These are phyloP conservation scores for Acacia acuminata DNA, from an alignment of 306 rosid genomes.

Conservation along the genomic window DNA sequence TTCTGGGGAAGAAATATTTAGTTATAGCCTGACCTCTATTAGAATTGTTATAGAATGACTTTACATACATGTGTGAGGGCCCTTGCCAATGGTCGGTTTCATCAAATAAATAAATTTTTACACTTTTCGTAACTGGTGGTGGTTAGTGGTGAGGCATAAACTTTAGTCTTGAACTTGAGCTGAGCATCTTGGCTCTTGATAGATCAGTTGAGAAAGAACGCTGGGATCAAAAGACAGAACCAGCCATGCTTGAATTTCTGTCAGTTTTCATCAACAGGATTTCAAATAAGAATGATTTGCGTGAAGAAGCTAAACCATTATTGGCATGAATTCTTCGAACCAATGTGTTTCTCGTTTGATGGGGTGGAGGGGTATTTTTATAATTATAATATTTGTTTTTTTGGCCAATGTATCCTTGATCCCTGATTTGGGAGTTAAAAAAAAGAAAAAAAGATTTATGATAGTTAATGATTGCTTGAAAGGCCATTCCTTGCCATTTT, in stretches of 20 bases:
- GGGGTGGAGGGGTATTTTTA: neutral
- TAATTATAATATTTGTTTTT: neutral
- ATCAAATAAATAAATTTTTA: neutral
- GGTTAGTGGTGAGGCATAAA: neutral
- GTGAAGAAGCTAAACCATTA: conserved; percentile 35
- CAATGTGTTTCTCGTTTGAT: neutral
- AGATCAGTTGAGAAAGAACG: conserved; percentile 17
- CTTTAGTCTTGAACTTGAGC: neutral
- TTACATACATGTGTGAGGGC: neutral
- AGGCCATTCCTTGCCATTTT: neutral
- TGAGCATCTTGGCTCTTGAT: neutral
- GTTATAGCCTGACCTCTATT: neutral
- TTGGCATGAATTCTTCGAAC: conserved; percentile 24
- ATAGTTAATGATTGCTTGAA: neutral
- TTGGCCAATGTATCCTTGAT: neutral
- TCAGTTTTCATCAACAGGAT: conserved; percentile 27
- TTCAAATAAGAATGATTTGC: conserved; percentile 42
- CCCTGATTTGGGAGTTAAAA: neutral
- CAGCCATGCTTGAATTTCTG: conserved; percentile 12
- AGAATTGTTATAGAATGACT: neutral
- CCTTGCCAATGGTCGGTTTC: neutral
- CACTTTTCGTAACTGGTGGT: neutral
- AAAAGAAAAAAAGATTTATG: neutral
- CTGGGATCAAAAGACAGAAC: conserved; percentile 29
- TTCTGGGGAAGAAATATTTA: neutral